Base-by-base conservation (phyloP, 1,284 basidiomycete genomes). In the Vanrija humicola region DNA sequence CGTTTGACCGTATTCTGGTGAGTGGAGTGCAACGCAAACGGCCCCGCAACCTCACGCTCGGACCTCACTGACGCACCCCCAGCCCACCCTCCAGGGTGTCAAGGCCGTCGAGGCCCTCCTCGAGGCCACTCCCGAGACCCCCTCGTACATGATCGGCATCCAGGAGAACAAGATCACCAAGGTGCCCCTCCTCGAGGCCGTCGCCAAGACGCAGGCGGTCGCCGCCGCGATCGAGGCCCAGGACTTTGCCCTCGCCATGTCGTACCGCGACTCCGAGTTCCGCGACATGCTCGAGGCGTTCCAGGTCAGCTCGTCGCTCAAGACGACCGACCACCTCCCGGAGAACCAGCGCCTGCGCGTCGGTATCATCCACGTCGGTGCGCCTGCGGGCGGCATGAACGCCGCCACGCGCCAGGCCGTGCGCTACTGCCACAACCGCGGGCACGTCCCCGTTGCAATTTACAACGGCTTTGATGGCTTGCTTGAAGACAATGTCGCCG, bases 331-430 rank as follows among this genome's bases (percentile, higher is more conserved):
- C 52, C 79, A 79, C 50, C 74, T 93, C 7, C 86, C 89, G 0
- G 77, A 82, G 50, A 76, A 81, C 46, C 79, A 88, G 87, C 82
- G 86, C 54, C 86, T 97, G 77, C 84, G 89, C 21, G 81, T 98
- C 58, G 94, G 86, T 38, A 90, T 98, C 69, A 87, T 97, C 78
- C 92, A 97, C 69, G 86, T 95, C 68, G 95, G 95, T 58, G 96
- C 96, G 1, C 95, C 96, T 3, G 94, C 95, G 4, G 94, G 95
- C 54, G 95, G 96, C 12, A 98, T 98, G 91, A 98, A 98, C 72
- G 94, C 94, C 1, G 95, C 95, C 0, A 97, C 93, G 0, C 87
- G 95, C 45, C 87, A 94, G 34, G 92, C 91, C 1, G 92, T 90
- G 7, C 88, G 95, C 16, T 97, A 91, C 80, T 98, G 93, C 73